Base-by-base conservation (phyloP, 352 stramenopile species). In the Phytophthora pinifolia region DNA sequence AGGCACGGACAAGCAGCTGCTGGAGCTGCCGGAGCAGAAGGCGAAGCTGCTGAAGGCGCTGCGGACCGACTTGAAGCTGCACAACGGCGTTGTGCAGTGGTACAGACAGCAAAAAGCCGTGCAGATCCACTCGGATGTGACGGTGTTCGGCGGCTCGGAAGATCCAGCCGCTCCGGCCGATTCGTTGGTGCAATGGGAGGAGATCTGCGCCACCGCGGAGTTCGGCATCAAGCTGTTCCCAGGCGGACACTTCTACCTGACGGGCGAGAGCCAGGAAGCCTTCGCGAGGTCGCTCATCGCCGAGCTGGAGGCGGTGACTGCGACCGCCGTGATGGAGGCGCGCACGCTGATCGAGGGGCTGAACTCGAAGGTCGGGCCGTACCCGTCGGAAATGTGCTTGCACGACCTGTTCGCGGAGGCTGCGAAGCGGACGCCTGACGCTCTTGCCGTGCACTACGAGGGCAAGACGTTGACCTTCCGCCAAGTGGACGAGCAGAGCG, bases 371-470 rank as follows among this genome's bases (percentile, higher is more conserved):
- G 63, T 47, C 8, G 72, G 60, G 3, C 7, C 74, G 15, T 96
- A 94, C 59, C 84, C 86, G 1, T 65, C 75, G 4, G 72, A 82
- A 20, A 76, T 81, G 37, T 94, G 84, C 52, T 67, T 96, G 46
- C 88, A 96, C 47, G 77, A 92, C 34, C 68, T 92, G 60, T 96
- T 96, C 22, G 56, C 59, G 2, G 81, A 89, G 31, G 80, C 79
- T 6, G 88, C 83, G 7, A 70, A 68, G 46, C 70, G 74, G 9
- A 77, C 82, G 27, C 85, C 82, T 2, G 67, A 95, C 38, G 74
- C 63, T 13, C 35, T 88, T 43, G 87, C 87, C 1, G 65, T 96
- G 13, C 71, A 83, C 51, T 91, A 94, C 54, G 74, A 92, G 58
- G 79, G 65, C 27, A 68, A 64, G 34, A 79, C 67, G 22, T 56